Evolutionary conservation across 2,329 filamentous ascomycete species (phyloP), one percentile per base, ranked within the genome.

Genomic region (Aspergillus carbonarius): DNA sequence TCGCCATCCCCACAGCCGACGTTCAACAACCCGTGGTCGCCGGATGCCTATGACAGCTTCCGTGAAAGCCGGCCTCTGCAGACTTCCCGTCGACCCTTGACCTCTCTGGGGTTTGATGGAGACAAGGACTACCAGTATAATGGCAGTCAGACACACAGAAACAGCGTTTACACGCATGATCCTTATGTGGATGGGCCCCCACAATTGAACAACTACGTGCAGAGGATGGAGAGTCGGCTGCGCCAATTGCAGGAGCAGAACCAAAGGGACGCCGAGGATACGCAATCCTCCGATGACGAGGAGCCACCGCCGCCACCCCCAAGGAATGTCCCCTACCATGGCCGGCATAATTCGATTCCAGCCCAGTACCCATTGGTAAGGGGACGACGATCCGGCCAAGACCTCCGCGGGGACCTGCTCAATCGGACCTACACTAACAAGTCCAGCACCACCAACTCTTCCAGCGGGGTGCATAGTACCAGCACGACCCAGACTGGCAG

Each of bases 181-280:
- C 67, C 72, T n/a, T 70, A 71, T 37, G 58, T 80, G 6, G 81
- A 85, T 49, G 83, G 85, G 1, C 84, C 87, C 3, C 88, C 90
- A 17, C 86, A 93, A 66, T 79, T 96, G 10, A 90, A 87, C 70
- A 93, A 90, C 68, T 97, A 97, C 68, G 92, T 96, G 4, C 87
- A 95, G 68, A 85, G 92, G 50, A 97, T 98, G 92, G 93, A 98
- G 72, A 89, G 85, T 63, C 86, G 91, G 35, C 77, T 97, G 40
- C 84, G 86, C 50, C 85, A 85, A 61, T 85, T 92, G 80, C 89
- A 93, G 60, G 78, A 81, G 50, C 78, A 78, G 30, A 76, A 74
- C 58, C 70, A 73, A 67, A 63, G 71, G 30, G 71, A 72, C 17
- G 73, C 74, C 7, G 77, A 79, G 54, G 82, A 86, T 52, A 78